phyloP scores from a whole-genome alignment of 768 basidiomycete genomes.

The Trametes elegans region DNA sequence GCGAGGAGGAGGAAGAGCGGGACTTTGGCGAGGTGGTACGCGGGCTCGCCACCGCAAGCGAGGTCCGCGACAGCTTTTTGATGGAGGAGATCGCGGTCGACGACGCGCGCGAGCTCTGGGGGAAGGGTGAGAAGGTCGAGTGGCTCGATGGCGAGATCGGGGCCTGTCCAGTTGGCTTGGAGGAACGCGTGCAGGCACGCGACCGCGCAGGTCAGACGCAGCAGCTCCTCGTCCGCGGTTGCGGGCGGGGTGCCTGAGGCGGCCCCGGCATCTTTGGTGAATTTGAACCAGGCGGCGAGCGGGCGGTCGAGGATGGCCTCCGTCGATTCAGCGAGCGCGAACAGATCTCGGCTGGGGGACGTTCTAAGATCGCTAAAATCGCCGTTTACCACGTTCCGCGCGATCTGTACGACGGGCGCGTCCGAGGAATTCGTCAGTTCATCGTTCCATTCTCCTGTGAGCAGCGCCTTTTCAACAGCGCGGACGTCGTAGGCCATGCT shows the following conservation, averaged over 20 bases:
- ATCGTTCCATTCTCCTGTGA: constrained; percentile 47
- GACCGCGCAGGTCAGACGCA: constrained; percentile 64
- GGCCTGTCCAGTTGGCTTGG: constrained; percentile 97
- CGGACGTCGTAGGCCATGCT: constrained; percentile 21
- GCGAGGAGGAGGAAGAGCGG: constrained; percentile 76
- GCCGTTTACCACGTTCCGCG: constrained; percentile 57
- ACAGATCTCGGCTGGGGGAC: constrained; percentile 33
- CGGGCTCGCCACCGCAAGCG: constrained; percentile 87
- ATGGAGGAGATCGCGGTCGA: constrained; percentile 53
- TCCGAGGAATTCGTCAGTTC: constrained; percentile 13
- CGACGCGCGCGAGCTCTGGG: constrained; percentile 24
- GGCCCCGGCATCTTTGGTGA: constrained; percentile 25
- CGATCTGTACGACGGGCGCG: constrained; percentile 36
- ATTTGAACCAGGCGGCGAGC: constrained; percentile 36
- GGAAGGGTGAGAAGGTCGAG: constrained; percentile 38
- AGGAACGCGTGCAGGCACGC: constrained; percentile 87
- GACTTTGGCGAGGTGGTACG: constrained; percentile 80
- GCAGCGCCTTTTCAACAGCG: constrained; percentile 52
- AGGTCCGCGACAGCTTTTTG: constrained; percentile 70
- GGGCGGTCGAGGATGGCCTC: constrained; percentile 36
- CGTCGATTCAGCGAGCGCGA: constrained; percentile 30
- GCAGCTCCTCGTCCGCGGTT: constrained; percentile 47
- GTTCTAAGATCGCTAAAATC: constrained; percentile 51
- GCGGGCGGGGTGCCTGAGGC: too few relatives aligned
- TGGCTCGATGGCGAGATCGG: constrained; percentile 63